Evolutionary conservation across 768 basidiomycete species (phyloP).

Genomic region (Calocera viscosa): DNA sequence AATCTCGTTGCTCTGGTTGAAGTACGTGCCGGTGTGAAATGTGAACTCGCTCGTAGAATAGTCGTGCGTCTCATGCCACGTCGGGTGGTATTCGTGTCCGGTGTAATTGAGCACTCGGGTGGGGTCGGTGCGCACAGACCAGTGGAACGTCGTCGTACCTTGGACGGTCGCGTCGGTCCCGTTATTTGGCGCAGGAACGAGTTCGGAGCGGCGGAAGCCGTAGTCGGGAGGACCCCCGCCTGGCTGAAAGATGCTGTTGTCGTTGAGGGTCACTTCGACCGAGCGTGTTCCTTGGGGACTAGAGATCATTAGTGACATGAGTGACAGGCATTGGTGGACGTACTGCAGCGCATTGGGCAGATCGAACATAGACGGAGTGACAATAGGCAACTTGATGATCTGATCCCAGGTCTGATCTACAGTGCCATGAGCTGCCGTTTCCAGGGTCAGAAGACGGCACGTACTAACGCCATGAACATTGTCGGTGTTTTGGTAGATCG

Average conservation of each 20-base stretch:
- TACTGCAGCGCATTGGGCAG: slow-evolving; percentile 13
- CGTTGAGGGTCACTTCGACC: slow-evolving; percentile 17
- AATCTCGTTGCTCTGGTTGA: slow-evolving; percentile 17
- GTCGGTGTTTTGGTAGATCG: slow-evolving; percentile 6
- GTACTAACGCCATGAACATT: not conserved
- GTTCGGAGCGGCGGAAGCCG: slow-evolving; percentile 48
- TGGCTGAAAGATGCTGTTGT: slow-evolving; percentile 44
- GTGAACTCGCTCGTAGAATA: slow-evolving; percentile 11
- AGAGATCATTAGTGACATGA: slow-evolving; percentile 13
- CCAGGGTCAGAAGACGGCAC: not conserved
- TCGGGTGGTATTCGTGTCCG: slow-evolving; percentile 43
- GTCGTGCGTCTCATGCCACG: slow-evolving; percentile 19
- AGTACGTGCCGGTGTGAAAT: slow-evolving; percentile 22
- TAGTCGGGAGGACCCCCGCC: slow-evolving; percentile 38
- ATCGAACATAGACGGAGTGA: slow-evolving; percentile 23
- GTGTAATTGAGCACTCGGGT: slow-evolving; percentile 37
- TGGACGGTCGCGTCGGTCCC: slow-evolving; percentile 31
- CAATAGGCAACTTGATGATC: slow-evolving; percentile 40
- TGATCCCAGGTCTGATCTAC: slow-evolving; percentile 34
- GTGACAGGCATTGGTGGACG: not conserved
- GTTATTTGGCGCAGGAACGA: slow-evolving; percentile 38
- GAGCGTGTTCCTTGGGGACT: not conserved
- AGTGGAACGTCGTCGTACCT: slow-evolving; percentile 39
- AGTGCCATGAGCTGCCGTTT: not conserved
- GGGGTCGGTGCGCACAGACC: slow-evolving; percentile 35